phyloP scores from a whole-genome alignment of 2,329 filamentous ascomycete species.

The Penicillium sp. region DNA sequence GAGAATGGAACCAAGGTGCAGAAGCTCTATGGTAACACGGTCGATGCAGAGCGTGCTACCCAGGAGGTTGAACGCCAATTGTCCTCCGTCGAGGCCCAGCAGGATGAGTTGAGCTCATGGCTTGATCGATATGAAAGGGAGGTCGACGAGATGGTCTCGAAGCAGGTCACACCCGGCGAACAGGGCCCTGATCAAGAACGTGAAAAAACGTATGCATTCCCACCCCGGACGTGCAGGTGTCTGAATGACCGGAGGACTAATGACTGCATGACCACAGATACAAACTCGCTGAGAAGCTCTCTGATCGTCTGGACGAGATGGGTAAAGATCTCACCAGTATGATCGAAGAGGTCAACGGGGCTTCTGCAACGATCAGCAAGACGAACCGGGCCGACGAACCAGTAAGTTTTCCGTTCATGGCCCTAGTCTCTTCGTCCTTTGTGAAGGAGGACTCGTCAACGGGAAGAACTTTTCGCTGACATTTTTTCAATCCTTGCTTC shows the following conservation, averaged over 20 bases:
- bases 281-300: constrained; percentile 88
- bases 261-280: constrained; percentile 45
- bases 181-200: constrained; percentile 91
- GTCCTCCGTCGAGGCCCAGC: constrained; percentile 80
- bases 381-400: constrained; percentile 82
- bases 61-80: constrained; percentile 91
- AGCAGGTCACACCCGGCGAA: constrained; percentile 69
- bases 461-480: too few species aligned
- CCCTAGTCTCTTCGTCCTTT: not conserved
- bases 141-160: constrained; percentile 79
- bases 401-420: constrained; percentile 49
- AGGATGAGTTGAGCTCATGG: constrained; percentile 82
- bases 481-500: constrained; percentile 1
- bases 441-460: constrained; percentile 6
- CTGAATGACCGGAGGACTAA: constrained; percentile 15
- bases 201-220: constrained; percentile 68
- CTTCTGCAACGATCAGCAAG: constrained; percentile 83
- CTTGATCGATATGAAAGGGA: constrained; percentile 87
- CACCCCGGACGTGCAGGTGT: not conserved
- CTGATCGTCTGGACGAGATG: constrained; percentile 86
- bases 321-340: constrained; percentile 87
- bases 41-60: constrained; percentile 88
- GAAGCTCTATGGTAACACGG: constrained; percentile 83
- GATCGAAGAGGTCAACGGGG: constrained; percentile 96
- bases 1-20: constrained; percentile 94